Base-by-base conservation (phyloP, 169 alveolate species). In the Plasmodium inui region DNA sequence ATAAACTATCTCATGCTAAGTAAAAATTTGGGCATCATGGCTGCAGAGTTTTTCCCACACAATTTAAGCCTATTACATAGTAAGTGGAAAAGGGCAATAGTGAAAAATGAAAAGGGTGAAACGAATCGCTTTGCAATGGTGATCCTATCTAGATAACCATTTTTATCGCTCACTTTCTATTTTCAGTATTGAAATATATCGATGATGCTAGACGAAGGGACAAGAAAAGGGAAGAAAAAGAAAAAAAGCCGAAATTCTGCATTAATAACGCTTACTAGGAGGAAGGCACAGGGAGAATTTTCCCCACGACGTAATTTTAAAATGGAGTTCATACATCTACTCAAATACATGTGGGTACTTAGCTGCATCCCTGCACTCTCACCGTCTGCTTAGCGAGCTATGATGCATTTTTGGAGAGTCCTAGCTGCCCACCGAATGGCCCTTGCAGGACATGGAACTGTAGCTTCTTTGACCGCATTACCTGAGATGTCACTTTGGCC, bases 21-120 rank as follows among this genome's bases (percentile, higher is more conserved):
- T 10, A 85, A 88, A 88, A 88, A 88, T 67, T 46, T 88, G 50
- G 71, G 94, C 82, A 88, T 19, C 28, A 73, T 80, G 0, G 94
- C 83, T 9, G 37, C 82, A 32, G n/a, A 14, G 14, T 78, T 78
- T 88, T 88, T 88, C 82, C 72, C 80, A 12, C 28, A 78, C 19
- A 82, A 88, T 61, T n/a, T 88, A 39, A 79, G 72, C 39, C 57
- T 88, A 44, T 37, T 88, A 79, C 83, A 79, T 41, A 53, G 94
- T 88, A 88, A 78, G 28, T 9, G 44, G 50, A 32, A 55, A 70
- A 19, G 6, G 71, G 71, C 80, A 30, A 37, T 3, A 76, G 61
- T 50, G 61, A 0, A 53, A 10, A 76, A 32, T 37, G 67, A 3
- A 74, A 17, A 46, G 12, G 41, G 57, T 44, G 17, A n/a, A 74